Percentiles rank a stretch among this genome's conserved stretches.
These are phyloP conservation scores for Scedosporium minutisporum DNA, from an alignment of 2,329 filamentous ascomycete species.

Conservation along the genomic window DNA sequence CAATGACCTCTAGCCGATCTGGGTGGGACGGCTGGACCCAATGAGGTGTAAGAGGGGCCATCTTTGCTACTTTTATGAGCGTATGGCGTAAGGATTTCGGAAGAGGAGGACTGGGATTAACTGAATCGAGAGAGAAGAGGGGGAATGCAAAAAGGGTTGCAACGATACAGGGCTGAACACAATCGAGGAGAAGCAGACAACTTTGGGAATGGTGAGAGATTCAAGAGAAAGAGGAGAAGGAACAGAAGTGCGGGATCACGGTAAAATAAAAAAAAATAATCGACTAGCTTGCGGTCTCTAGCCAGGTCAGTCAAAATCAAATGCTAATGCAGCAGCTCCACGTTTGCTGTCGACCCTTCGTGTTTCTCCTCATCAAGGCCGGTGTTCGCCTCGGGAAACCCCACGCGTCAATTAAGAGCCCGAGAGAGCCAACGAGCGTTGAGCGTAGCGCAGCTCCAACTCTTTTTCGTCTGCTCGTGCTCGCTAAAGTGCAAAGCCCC, in stretches of 20 bases:
- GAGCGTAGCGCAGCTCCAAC: neutral
- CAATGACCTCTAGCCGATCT: constrained; percentile 45
- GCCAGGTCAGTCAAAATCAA: no score
- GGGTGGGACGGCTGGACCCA: constrained; percentile 55
- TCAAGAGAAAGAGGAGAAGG: no score
- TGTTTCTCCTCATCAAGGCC: neutral
- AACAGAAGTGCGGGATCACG: no score
- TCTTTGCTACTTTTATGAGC: constrained; percentile 13
- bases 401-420: neutral
- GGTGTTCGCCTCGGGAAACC: no score
- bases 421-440: neutral
- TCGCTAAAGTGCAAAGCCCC: neutral
- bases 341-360: neutral
- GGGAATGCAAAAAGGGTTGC: neutral
- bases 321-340: neutral
- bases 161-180: neutral
- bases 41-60: constrained; percentile 48
- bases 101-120: neutral
- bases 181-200: neutral
- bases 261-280: no score
- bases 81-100: constrained; percentile 13
- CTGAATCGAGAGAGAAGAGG: constrained; percentile 9
- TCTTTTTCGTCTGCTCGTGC: neutral
- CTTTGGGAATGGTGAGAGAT: neutral
- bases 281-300: no score